A percentile compares a stretch with the other conserved stretches of the same genome.
Conservation (phyloP, 495 filamentous ascomycete genomes). For the Penicillium roqueforti region DNA sequence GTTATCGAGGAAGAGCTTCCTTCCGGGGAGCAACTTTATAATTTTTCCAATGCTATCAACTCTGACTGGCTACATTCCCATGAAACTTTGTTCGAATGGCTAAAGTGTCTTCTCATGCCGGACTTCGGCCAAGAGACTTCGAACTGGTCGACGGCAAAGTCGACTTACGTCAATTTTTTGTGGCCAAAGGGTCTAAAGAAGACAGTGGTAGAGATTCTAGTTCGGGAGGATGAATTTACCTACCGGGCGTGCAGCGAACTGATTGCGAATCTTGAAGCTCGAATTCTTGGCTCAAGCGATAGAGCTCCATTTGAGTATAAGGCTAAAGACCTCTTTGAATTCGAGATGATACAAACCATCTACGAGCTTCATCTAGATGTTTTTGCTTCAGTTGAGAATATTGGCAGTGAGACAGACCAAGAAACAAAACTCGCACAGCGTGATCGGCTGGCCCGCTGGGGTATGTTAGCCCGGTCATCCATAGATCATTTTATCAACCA, state of each 20-base stretch:
- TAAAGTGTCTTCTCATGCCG: constrained; percentile 53
- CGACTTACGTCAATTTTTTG: constrained; percentile 56
- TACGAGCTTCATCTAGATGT: constrained; percentile 90
- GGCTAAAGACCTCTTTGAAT: constrained; percentile 21
- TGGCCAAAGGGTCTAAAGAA: constrained; percentile 76
- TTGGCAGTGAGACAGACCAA: constrained; percentile 62
- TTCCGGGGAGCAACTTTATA: constrained; percentile 52
- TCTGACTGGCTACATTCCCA: constrained; percentile 53
- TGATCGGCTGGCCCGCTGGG: constrained; percentile 73
- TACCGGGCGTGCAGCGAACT: constrained; percentile 50
- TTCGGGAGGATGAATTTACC: constrained; percentile 64
- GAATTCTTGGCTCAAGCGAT: constrained; percentile 26
- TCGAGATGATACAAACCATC: constrained; percentile 66
- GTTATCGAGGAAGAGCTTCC: constrained; percentile 49
- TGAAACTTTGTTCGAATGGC: constrained; percentile 63
- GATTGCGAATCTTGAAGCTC: constrained; percentile 33
- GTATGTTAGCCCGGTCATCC: constrained; percentile 60
- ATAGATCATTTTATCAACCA: constrained; percentile 48
- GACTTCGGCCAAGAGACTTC: constrained; percentile 24
- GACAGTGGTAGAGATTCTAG: constrained; percentile 62
- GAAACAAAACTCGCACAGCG: constrained; percentile 56
- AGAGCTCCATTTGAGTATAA: constrained; percentile 27
- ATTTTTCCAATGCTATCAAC: constrained; percentile 54
- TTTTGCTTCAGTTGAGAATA: constrained; percentile 70
- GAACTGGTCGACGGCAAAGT: constrained; percentile 31